Evolutionary conservation across 2,329 filamentous ascomycete genomes (phyloP).

Genomic region (Claviceps purpurea): DNA sequence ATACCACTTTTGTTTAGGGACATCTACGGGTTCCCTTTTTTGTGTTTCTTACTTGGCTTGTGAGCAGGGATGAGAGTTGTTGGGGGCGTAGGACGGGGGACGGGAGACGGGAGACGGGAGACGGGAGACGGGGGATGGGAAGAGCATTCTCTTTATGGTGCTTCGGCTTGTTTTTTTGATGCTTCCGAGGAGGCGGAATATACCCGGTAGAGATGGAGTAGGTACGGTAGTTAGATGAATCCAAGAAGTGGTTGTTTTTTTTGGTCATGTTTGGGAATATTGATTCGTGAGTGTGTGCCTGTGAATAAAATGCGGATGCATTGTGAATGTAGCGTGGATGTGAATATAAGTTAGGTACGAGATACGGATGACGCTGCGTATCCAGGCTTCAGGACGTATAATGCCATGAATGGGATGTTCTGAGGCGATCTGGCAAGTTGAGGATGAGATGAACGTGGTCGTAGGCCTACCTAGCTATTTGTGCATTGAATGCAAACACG

Average conservation of each 20-base stretch:
- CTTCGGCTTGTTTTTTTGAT: background rate
- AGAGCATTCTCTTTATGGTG: background rate
- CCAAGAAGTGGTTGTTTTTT: constrained; percentile 2
- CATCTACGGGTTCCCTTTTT: background rate
- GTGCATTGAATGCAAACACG: too few relatives aligned
- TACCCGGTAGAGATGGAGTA: constrained; percentile 1
- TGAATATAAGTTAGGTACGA: too few relatives aligned
- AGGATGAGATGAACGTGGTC: too few relatives aligned
- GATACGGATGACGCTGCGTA: too few relatives aligned
- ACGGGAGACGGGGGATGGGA: background rate
- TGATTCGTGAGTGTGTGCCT: too few relatives aligned
- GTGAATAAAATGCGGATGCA: too few relatives aligned
- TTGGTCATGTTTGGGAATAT: background rate
- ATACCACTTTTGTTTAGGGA: constrained; percentile 2
- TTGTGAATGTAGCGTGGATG: too few relatives aligned
- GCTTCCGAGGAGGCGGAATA: background rate
- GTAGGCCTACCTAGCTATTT: too few relatives aligned
- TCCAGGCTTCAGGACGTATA: too few relatives aligned
- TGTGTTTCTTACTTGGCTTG: background rate
- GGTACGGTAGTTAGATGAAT: background rate
- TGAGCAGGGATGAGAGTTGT: background rate
- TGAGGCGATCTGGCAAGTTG: too few relatives aligned
- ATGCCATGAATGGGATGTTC: too few relatives aligned
- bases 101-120: too few relatives aligned
- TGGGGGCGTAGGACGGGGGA: background rate